These are phyloP conservation scores for Lactarius psammicola DNA, from an alignment of 768 basidiomycete species.

Conservation along the genomic window DNA sequence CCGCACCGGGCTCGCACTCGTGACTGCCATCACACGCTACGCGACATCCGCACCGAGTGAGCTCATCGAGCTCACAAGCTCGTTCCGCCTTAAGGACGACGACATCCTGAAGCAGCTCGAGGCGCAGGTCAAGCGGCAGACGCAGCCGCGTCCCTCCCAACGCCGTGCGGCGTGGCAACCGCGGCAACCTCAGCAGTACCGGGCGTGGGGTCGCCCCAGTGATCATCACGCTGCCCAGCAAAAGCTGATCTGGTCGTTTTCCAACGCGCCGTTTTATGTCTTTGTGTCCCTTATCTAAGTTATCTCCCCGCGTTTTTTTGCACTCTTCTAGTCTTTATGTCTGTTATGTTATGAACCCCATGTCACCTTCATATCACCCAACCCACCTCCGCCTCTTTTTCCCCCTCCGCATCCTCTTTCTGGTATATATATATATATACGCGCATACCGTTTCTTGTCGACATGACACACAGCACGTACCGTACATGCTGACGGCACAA, in stretches of 20 bases:
- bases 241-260: too few relatives aligned
- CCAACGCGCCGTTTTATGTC: too few relatives aligned
- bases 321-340: not conserved
- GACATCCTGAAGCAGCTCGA: constrained; percentile 77
- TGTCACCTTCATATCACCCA: not conserved
- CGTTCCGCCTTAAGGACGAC: constrained; percentile 74
- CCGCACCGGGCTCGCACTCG: constrained; percentile 64
- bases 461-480: not conserved
- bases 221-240: constrained; percentile 34
- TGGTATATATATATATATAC: not conserved
- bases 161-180: constrained; percentile 10
- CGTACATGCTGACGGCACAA: not conserved
- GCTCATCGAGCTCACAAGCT: constrained; percentile 58
- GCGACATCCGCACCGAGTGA: constrained; percentile 54
- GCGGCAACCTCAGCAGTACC: not conserved
- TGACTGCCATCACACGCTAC: constrained; percentile 57
- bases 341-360: not conserved
- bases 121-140: constrained; percentile 64
- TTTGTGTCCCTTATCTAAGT: not conserved
- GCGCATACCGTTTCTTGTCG: not conserved
- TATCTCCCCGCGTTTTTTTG: constrained; percentile 1
- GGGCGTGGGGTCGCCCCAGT: not conserved
- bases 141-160: constrained; percentile 37
- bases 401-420: not conserved
- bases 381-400: not conserved